These are phyloP conservation scores for Petunia axillaris DNA, from an alignment of 257 asterid species.

Conservation along the genomic window DNA sequence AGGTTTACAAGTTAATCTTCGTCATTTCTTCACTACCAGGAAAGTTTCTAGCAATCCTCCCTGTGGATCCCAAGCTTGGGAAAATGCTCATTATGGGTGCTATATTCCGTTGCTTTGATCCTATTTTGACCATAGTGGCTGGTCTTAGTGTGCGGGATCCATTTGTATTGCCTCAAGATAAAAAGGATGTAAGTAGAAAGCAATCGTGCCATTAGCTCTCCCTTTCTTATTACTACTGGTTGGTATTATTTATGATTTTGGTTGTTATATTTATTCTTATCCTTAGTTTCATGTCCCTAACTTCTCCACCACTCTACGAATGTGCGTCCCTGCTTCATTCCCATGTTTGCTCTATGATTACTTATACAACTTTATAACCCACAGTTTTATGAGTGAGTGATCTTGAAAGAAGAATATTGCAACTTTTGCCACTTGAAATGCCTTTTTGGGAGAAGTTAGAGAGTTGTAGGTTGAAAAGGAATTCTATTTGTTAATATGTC, in stretches of 20 bases:
- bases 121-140: constrained; percentile 88
- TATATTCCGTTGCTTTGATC: constrained; percentile 89
- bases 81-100: constrained; percentile 98
- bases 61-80: constrained; percentile 99
- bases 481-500: background rate
- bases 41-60: constrained; percentile 81
- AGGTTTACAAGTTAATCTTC: constrained; percentile 8
- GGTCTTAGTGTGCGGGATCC: constrained; percentile 98
- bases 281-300: constrained; percentile 21
- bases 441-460: background rate
- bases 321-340: constrained; percentile 5
- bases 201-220: background rate
- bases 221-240: background rate
- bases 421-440: background rate
- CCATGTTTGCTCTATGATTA: constrained; percentile 3
- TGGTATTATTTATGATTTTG: constrained; percentile 21
- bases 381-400: background rate
- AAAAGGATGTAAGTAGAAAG: constrained; percentile 77
- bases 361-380: background rate
- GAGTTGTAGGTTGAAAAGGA: constrained; percentile 1
- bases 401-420: background rate
- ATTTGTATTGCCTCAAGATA: constrained; percentile 94
- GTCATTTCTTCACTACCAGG: constrained; percentile 54
- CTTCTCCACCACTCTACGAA: constrained; percentile 1
- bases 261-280: constrained; percentile 23